A percentile compares a stretch with the other conserved stretches of the same genome.
Conservation (phyloP, 1,284 basidiomycete species). For the Apiotrichum porosum region DNA sequence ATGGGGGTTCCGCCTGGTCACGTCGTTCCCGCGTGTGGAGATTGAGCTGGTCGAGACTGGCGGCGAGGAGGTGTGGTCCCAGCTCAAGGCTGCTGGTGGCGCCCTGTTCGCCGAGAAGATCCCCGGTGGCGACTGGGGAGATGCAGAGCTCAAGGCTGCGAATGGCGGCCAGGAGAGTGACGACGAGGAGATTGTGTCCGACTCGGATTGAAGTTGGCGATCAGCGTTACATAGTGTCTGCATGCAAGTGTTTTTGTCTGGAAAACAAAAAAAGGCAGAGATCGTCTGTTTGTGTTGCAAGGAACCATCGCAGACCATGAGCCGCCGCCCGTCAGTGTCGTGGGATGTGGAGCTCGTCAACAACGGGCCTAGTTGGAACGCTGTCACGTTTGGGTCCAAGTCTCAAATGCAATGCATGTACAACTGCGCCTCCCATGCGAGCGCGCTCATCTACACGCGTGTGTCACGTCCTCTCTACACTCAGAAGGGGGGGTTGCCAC, state of each 20-base stretch:
- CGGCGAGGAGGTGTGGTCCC: slow-evolving; percentile 38
- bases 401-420: slow-evolving; percentile 9
- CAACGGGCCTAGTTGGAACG: too few relatives aligned
- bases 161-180: slow-evolving; percentile 18
- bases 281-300: too few relatives aligned
- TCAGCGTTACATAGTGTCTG: too few relatives aligned
- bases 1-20: slow-evolving; percentile 35
- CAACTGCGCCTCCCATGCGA: neutral
- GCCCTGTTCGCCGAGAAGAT: slow-evolving; percentile 44
- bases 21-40: slow-evolving; percentile 40
- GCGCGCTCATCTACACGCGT: neutral
- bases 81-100: slow-evolving; percentile 39
- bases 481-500: slow-evolving; percentile 36
- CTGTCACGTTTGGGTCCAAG: too few relatives aligned
- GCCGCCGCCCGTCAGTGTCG: too few relatives aligned
- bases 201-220: too few relatives aligned
- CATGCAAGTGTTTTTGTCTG: too few relatives aligned
- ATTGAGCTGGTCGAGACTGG: slow-evolving; percentile 27
- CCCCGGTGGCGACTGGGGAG: slow-evolving; percentile 31
- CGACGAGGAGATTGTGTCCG: slow-evolving; percentile 25
- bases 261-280: too few relatives aligned
- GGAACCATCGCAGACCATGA: too few relatives aligned
- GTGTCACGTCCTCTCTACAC: neutral
- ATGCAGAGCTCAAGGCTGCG: slow-evolving; percentile 16
- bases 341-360: too few relatives aligned